Evolutionary conservation across 1,139 yeast species (phyloP), one percentile per base, ranked within the genome.

Genomic region (Zhuliangozyma parablackwelliae): DNA sequence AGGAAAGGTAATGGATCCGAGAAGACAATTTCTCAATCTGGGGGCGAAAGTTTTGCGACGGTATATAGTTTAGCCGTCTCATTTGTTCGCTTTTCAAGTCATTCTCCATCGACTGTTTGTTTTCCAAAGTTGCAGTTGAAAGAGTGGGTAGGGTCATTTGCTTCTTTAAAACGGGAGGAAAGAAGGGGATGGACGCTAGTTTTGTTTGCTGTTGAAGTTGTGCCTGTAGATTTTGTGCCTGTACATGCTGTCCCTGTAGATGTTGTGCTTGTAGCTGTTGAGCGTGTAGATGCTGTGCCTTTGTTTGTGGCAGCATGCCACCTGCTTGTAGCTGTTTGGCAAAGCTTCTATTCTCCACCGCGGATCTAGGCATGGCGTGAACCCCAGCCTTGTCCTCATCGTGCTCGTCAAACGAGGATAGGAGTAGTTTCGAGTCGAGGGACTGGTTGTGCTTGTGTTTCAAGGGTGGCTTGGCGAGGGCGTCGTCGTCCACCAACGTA

Each of bases 401-500:
- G 28, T 42, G 38, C 34, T 50, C 56, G 29, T 42, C 40, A 26
- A 48, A 43, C 10, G 53, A 44, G 6, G 30, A 28, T 23, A 46
- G 35, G 25, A 35, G 32, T 16, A 35, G 36, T 21, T 27, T 21
- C n/a, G 42, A 31, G 12, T 35, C 38, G 21, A 40, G 32, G 9
- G 43, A 35, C 13, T 31, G 43, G 36, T 31, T 39, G 12, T 29
- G 36, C n/a, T 26, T 26, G 21, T 40, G 37, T 29, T 44, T 44
- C 9, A 20, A 7, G n/a, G 35, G 11, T 7, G 35, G 28, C 6
- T 12, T 35, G 11, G 35, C 30, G 16, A 26, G 21, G n/a, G 6
- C n/a, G 26, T 39, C 34, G 3, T 54, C 61, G 31, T 57, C 63
- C 6, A 57, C 50, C 21, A 59, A 45, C n/a, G 64, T 59, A 7